Evolutionary conservation across 768 basidiomycete genomes (phyloP).

Genomic region (Filobasidium floriforme): DNA sequence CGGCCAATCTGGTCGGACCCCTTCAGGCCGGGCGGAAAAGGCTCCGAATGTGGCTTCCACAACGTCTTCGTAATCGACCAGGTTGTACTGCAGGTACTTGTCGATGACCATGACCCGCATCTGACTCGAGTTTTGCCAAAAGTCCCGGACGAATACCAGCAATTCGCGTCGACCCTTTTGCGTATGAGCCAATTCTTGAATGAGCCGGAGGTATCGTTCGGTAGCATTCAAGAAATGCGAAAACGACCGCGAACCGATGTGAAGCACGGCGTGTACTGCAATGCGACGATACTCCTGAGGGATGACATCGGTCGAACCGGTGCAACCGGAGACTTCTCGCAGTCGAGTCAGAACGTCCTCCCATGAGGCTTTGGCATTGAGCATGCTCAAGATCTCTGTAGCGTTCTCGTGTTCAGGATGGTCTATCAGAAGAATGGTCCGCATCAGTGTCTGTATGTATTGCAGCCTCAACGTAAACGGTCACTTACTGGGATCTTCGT

Average conservation of each 20-base stretch:
- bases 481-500: conserved; percentile 13
- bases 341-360: conserved; percentile 72
- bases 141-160: conserved; percentile 60
- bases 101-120: conserved; percentile 89
- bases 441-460: not conserved
- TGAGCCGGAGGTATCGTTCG: conserved; percentile 67
- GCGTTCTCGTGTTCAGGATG: conserved; percentile 74
- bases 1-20: conserved; percentile 41
- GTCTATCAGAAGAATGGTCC: conserved; percentile 47
- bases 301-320: conserved; percentile 58
- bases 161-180: conserved; percentile 51
- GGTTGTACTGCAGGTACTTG: conserved; percentile 97
- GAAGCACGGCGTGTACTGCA: conserved; percentile 75
- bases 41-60: conserved; percentile 69
- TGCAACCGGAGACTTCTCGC: conserved; percentile 59
- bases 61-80: conserved; percentile 88
- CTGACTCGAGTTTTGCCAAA: conserved; percentile 78
- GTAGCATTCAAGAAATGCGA: conserved; percentile 96
- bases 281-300: conserved; percentile 66
- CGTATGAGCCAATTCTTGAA: conserved; percentile 56
- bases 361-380: conserved; percentile 57
- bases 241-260: conserved; percentile 90
- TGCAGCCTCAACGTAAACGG: not conserved
- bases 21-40: conserved; percentile 38
- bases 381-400: conserved; percentile 64